A percentile compares a stretch with the other conserved stretches of the same genome.
These are phyloP conservation scores for Psilocybe azurescens DNA, from an alignment of 768 basidiomycete genomes.

Conservation along the genomic window DNA sequence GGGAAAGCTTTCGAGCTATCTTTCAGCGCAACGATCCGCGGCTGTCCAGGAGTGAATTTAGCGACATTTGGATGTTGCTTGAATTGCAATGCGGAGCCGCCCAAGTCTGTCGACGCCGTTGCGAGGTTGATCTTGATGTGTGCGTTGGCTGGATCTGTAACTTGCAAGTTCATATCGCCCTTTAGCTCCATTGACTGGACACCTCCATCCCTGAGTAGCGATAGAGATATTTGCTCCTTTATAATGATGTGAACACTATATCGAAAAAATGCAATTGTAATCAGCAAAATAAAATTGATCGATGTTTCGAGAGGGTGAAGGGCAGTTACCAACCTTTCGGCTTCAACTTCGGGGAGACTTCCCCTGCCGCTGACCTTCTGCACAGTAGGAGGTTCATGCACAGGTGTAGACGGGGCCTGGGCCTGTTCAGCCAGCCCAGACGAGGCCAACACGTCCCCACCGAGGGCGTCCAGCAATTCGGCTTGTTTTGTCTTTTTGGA, in stretches of 20 bases:
- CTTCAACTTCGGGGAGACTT: constrained; percentile 75
- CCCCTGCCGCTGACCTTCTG: constrained; percentile 57
- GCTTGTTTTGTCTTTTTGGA: constrained; percentile 90
- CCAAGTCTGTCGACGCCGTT: constrained; percentile 60
- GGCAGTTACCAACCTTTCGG: constrained; percentile 63
- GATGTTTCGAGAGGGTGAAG: neutral
- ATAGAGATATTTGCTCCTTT: constrained; percentile 82
- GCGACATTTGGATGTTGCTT: constrained; percentile 97
- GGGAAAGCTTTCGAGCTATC: constrained; percentile 86
- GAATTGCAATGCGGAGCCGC: constrained; percentile 79
- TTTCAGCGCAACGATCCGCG: constrained; percentile 77
- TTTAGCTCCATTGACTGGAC: constrained; percentile 89
- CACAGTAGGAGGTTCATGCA: constrained; percentile 49
- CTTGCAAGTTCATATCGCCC: constrained; percentile 92
- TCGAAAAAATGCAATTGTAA: neutral
- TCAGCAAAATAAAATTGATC: neutral
- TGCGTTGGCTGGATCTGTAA: constrained; percentile 75
- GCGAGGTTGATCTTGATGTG: constrained; percentile 74
- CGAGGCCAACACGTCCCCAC: constrained; percentile 70
- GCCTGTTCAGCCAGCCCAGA: constrained; percentile 50
- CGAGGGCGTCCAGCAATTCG: constrained; percentile 87
- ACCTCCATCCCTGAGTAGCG: constrained; percentile 90
- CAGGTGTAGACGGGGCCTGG: constrained; percentile 43
- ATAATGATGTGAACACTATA: constrained; percentile 84
- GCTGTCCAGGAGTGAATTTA: constrained; percentile 74